Evolutionary conservation across 164 flowering plant genomes (phyloP).

Genomic region (Houttuynia cordata): DNA sequence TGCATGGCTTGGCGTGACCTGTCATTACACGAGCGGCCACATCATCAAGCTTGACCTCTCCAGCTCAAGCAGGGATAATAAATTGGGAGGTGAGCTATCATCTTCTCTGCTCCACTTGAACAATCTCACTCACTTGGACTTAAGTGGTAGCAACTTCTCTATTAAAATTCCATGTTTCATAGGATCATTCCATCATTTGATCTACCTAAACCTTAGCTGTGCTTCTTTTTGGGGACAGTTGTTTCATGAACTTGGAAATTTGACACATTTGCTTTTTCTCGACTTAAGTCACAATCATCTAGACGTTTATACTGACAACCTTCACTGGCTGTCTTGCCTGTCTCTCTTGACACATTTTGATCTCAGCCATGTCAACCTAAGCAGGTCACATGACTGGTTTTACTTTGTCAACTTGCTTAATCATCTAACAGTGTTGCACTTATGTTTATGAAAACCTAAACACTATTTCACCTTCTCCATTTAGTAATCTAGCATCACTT

Average conservation of each 20-base stretch:
- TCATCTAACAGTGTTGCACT: neutral
- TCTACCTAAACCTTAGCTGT: neutral
- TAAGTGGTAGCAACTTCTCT: neutral
- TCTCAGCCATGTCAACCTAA: neutral
- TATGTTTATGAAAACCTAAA: neutral
- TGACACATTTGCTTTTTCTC: neutral
- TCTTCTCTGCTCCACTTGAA: neutral
- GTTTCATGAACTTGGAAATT: constrained; percentile 2
- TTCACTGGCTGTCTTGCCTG: neutral
- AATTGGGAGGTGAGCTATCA: neutral
- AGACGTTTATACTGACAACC: neutral
- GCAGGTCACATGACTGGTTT: neutral
- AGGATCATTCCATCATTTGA: constrained; percentile 1
- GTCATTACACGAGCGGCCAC: constrained; percentile 3
- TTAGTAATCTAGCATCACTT: neutral
- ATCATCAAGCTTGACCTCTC: constrained; percentile 3
- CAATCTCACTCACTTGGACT: constrained; percentile 1
- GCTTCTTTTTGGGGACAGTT: neutral
- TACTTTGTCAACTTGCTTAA: neutral
- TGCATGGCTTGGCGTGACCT: constrained; percentile 1
- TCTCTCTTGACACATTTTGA: neutral
- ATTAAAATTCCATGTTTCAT: constrained; percentile 2
- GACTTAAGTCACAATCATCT: neutral
- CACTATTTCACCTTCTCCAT: neutral
- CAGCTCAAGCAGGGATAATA: neutral